Base-by-base conservation (phyloP, 1,284 basidiomycete species). In the Puccinia novopanici region DNA sequence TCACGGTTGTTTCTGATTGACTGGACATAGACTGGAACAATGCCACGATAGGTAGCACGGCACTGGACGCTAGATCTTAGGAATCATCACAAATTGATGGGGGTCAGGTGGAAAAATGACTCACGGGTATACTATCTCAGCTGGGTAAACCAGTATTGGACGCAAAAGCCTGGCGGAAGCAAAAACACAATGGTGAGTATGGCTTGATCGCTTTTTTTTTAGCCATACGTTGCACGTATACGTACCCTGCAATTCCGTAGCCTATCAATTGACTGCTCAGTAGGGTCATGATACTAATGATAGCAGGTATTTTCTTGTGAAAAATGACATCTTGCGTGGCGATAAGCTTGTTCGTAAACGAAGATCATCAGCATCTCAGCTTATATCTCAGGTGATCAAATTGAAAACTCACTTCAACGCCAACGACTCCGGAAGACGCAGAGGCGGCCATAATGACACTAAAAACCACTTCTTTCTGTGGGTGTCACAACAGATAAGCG, bases 391-490 rank as follows among this genome's bases (percentile, higher is more conserved):
- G 40, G 30, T 24, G 10, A n/a, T n/a, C 59, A 15, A 52, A 67
- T 34, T n/a, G 22, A 42, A n/a, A 27, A 61, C 76, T 72, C 15
- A 79, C 76, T 48, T 79, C 76, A 24, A 79, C 67, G 9, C 67
- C 65, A 40, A 45, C 42, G 10, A 52, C 76, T n/a, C 76, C 65
- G 24, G 50, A 54, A 42, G 67, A 57, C 17, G 63, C 76, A 17
- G 76, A 79, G 15, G 76, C 68, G 12, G 67, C 67, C 34, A 79
- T 61, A 30, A 79, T 70, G 13, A 70, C 48, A 52, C 67, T 71
- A 19, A 79, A 79, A 22, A 79, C 76, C 27, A 40, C 72, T 45
- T 79, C 76, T 71, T 79, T 79, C 77, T 79, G 30, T n/a, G 5
- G 19, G 52, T 48, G 12, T 37, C 45, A 12, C 30, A 12, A 67